Evolutionary conservation across 148 eudicot species (phyloP), one percentile per base, ranked within the genome.

Genomic region (Bassia scoparia): DNA sequence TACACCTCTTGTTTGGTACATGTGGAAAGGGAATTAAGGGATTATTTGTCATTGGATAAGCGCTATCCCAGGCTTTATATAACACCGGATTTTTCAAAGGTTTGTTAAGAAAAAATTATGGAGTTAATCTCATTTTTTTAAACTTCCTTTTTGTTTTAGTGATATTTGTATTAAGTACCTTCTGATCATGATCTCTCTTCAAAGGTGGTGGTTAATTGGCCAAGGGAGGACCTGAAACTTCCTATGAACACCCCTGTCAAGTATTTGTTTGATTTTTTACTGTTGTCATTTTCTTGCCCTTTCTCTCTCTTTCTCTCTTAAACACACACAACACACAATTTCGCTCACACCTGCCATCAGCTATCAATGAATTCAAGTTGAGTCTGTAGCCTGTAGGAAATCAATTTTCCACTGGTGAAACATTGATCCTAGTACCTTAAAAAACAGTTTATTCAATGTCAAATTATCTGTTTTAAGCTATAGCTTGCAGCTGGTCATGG

Each of bases 161-260:
- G n/a, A n/a, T n/a, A n/a, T n/a, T n/a, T n/a, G n/a, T n/a, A n/a
- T n/a, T n/a, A n/a, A n/a, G n/a, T n/a, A n/a, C n/a, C n/a, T 70
- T 56, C 68, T 79, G 74, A 24, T 60, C 56, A 21, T 77, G 67
- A 52, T 50, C 74, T 80, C 26, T 80, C 56, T 68, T 59, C 73
- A 43, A 58, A 94, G 98, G 91, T 89, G 48, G 78, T 88, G 67
- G 87, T 89, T 41, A 85, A 86, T 76, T 94, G 98, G 98, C 92
- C 97, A 31, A 84, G 84, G 82, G 87, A 84, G 65, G 74, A 87
- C 76, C 80, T 94, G n/a, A n/a, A n/a, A n/a, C n/a, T n/a, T n/a
- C n/a, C n/a, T n/a, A n/a, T n/a, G n/a, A n/a, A n/a, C n/a, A 94
- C 95, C 75, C 95, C 98, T 83, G 87, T 91, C 71, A 94, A 97